Percentiles rank a stretch among this genome's conserved stretches.
phyloP scores from a whole-genome alignment of 257 asterid genomes.

The Striga asiatica region DNA sequence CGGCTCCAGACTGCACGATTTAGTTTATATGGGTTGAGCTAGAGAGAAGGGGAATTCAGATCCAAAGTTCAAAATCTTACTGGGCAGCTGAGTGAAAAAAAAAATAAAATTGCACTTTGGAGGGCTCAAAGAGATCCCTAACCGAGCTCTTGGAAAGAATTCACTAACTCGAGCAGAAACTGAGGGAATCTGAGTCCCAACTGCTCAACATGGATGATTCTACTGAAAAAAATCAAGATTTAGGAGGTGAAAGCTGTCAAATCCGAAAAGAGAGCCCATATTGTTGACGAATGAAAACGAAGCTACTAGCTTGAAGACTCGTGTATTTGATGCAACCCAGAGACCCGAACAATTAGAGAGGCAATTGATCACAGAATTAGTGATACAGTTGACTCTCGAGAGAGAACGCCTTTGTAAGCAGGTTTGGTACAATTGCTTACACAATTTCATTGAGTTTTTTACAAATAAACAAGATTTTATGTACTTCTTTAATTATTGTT shows the following conservation, averaged over 20 bases:
- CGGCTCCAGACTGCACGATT: too few species aligned
- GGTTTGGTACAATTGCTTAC: conserved; percentile 31
- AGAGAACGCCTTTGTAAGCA: conserved; percentile 82
- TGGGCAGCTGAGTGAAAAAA: conserved; percentile 42
- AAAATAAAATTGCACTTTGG: conserved; percentile 25
- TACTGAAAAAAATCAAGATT: conserved; percentile 18
- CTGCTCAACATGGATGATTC: too few species aligned
- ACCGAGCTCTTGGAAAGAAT: conserved; percentile 29
- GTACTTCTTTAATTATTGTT: too few species aligned
- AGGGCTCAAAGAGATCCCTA: conserved; percentile 17
- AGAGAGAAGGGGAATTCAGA: conserved; percentile 46
- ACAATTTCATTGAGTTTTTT: too few species aligned
- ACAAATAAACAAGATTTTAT: too few species aligned
- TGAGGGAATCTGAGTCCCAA: too few species aligned
- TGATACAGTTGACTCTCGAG: conserved; percentile 68
- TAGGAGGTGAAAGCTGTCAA: conserved; percentile 29
- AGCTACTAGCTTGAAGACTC: conserved; percentile 29
- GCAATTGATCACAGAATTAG: conserved; percentile 62
- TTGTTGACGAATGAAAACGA: conserved; percentile 41
- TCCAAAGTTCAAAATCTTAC: conserved; percentile 29
- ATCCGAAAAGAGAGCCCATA: conserved; percentile 44
- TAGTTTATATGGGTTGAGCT: conserved; percentile 27
- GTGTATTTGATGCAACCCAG: conserved; percentile 26
- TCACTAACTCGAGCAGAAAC: conserved; percentile 23
- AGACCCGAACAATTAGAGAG: conserved; percentile 43